Conservation (phyloP, 768 basidiomycete species). For the Imleria badia region DNA sequence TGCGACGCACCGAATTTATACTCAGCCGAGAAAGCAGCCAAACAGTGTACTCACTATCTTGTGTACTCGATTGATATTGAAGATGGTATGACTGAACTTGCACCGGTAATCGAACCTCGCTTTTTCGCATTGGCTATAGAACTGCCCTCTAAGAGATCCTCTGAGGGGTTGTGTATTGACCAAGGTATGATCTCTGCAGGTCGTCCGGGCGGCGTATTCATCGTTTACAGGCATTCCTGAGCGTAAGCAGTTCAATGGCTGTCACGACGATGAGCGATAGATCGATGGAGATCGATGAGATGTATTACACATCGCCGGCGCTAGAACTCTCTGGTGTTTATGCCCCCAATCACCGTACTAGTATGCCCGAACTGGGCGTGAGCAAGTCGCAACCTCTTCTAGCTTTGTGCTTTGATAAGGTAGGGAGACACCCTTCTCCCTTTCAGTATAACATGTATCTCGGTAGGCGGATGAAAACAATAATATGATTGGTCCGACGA, state of each 20-base stretch:
- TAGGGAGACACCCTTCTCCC: no score
- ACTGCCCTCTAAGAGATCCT: background rate
- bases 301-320: no score
- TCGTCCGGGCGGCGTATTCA: conserved; percentile 20
- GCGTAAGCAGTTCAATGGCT: background rate
- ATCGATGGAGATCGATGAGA: background rate
- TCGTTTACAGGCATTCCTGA: conserved; percentile 15
- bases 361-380: no score
- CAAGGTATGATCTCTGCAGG: conserved; percentile 13
- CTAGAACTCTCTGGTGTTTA: no score
- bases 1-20: background rate
- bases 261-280: background rate
- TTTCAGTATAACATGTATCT: no score
- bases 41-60: conserved; percentile 3
- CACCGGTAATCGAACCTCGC: background rate
- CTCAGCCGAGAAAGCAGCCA: background rate
- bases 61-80: conserved; percentile 16
- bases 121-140: conserved; percentile 11
- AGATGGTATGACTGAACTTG: conserved; percentile 22
- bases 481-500: no score
- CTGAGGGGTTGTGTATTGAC: conserved; percentile 10
- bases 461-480: no score
- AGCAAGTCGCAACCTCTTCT: no score
- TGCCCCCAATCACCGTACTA: no score
- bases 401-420: no score